Evolutionary conservation across 2,329 filamentous ascomycete species (phyloP).

Genomic region (Exophiala viscosa): DNA sequence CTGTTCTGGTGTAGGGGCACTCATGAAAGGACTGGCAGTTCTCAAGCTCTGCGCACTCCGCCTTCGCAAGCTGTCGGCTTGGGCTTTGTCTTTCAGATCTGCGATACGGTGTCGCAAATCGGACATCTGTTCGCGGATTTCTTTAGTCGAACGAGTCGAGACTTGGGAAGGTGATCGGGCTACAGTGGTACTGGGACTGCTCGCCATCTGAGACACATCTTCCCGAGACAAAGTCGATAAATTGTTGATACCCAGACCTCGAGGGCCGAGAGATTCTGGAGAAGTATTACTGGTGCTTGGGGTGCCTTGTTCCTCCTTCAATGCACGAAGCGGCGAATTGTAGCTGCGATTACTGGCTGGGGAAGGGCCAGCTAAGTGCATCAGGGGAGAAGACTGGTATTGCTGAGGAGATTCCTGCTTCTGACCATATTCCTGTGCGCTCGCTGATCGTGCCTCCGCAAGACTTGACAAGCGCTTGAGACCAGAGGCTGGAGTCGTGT

Average conservation of each 20-base stretch:
- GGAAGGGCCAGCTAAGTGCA: conserved; percentile 9
- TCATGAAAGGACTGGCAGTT: conserved; percentile 74
- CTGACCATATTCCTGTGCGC: conserved; percentile 27
- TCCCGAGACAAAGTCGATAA: conserved; percentile 18
- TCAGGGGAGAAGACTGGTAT: conserved; percentile 5
- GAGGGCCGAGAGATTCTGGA: conserved; percentile 18
- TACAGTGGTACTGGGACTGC: conserved; percentile 17
- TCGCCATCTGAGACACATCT: conserved; percentile 19
- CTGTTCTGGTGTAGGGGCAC: conserved; percentile 56
- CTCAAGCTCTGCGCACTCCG: conserved; percentile 72
- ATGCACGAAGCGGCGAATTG: conserved; percentile 24
- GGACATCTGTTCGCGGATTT: conserved; percentile 78
- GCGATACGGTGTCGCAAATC: conserved; percentile 83
- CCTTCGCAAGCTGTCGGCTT: conserved; percentile 73
- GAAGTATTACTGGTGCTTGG: conserved; percentile 26
- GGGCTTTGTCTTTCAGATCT: conserved; percentile 70
- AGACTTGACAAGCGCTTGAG: conserved; percentile 24
- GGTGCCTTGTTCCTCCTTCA: conserved; percentile 26
- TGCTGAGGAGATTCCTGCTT: conserved; percentile 24
- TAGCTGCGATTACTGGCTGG: conserved; percentile 23
- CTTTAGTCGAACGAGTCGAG: conserved; percentile 32
- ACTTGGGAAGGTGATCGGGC: conserved; percentile 19
- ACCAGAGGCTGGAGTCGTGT: conserved; percentile 34
- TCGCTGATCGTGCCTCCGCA: conserved; percentile 25
- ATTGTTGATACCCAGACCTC: conserved; percentile 27